phyloP scores from a whole-genome alignment of 495 filamentous ascomycete species.

The Podospora fimiseda region DNA sequence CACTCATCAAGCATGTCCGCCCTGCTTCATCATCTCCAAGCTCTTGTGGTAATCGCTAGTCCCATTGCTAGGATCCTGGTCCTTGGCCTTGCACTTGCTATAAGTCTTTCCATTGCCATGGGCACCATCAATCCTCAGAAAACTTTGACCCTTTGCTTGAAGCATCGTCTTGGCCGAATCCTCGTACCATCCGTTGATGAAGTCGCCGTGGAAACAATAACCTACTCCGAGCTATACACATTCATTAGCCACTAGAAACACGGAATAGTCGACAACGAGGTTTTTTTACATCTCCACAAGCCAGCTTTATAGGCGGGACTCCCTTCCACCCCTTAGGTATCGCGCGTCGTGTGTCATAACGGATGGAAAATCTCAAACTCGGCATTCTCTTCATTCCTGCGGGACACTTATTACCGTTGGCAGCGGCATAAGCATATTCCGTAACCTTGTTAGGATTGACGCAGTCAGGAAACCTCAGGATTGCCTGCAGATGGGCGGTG shows the following conservation, averaged over 20 bases:
- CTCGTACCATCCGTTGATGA: conserved; percentile 34
- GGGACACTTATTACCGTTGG: conserved; percentile 26
- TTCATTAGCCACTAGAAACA: not conserved
- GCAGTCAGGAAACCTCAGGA: conserved; percentile 32
- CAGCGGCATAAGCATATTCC: conserved; percentile 29
- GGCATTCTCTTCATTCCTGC: conserved; percentile 26
- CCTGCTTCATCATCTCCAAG: conserved; percentile 29
- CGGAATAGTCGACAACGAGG: not conserved
- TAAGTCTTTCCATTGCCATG: conserved; percentile 30
- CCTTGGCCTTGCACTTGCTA: conserved; percentile 28
- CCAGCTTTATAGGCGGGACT: conserved; percentile 28
- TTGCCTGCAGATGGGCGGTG: conserved; percentile 30
- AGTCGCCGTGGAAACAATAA: conserved; percentile 34
- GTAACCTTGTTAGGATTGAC: conserved; percentile 28
- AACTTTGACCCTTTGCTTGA: conserved; percentile 29
- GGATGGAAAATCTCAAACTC: conserved; percentile 26
- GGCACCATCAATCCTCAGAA: conserved; percentile 31
- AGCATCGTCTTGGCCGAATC: conserved; percentile 30
- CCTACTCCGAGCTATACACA: conserved; percentile 27
- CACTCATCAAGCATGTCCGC: not conserved
- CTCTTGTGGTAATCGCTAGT: conserved; percentile 32
- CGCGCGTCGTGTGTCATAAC: conserved; percentile 25
- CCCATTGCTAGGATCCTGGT: conserved; percentile 28
- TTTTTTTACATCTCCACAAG: conserved; percentile 27
- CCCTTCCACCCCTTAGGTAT: conserved; percentile 32